Conservation (phyloP, 306 rosid genomes). For the Medicago lupulina region DNA sequence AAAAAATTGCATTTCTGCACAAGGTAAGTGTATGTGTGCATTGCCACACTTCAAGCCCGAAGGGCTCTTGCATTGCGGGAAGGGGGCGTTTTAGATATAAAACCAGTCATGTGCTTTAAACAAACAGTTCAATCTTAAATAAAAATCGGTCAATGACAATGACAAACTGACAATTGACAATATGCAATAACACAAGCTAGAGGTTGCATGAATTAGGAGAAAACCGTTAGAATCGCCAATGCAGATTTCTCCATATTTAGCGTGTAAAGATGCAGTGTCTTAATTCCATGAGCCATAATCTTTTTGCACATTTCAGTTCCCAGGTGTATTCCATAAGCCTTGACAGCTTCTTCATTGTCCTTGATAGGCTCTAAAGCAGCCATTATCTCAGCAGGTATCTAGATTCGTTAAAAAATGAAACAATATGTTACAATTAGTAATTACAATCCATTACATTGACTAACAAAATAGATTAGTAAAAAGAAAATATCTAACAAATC, state of each 20-base stretch:
- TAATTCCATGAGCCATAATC: conserved; percentile 91
- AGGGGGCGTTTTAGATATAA: conserved; percentile 1
- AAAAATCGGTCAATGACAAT: background rate
- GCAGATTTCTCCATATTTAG: conserved; percentile 97
- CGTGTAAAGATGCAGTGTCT: conserved; percentile 86
- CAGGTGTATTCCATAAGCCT: conserved; percentile 85
- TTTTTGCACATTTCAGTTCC: conserved; percentile 98
- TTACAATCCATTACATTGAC: conserved; percentile 11
- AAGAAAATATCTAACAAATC: background rate
- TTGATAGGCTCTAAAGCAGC: conserved; percentile 94
- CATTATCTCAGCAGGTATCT: conserved; percentile 81
- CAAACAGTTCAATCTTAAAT: background rate
- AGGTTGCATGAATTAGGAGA: conserved; percentile 33
- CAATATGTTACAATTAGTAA: conserved; percentile 18
- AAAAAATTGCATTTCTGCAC: background rate
- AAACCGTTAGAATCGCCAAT: conserved; percentile 74
- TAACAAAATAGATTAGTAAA: conserved; percentile 28
- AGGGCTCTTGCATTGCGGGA: background rate
- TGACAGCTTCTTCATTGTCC: conserved; percentile 99
- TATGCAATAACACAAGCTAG: conserved; percentile 43
- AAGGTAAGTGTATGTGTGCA: conserved; percentile 4
- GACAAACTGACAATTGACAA: background rate
- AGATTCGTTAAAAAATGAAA: conserved; percentile 43
- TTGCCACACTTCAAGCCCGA: background rate
- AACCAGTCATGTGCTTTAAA: background rate